These are phyloP conservation scores for Ceriops decandra DNA, from an alignment of 345 rosid genomes.

Conservation along the genomic window DNA sequence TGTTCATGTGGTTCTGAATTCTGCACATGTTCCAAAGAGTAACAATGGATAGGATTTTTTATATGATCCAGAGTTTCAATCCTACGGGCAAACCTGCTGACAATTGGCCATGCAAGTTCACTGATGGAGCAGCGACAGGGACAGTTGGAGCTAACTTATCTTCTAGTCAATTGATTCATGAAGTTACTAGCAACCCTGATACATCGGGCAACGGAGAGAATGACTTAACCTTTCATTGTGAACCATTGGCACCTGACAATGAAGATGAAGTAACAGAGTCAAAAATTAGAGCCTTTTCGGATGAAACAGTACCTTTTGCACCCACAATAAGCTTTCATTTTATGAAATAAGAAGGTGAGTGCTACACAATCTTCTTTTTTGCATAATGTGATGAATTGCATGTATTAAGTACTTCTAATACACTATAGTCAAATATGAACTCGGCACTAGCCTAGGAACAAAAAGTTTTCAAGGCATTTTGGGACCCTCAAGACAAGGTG, in stretches of 20 bases:
- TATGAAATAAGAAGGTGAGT: constrained; percentile 12
- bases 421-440: not conserved
- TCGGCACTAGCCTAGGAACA: no score
- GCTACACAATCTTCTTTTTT: not conserved
- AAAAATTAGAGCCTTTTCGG: constrained; percentile 32
- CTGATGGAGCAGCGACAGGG: constrained; percentile 41
- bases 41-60: constrained; percentile 12
- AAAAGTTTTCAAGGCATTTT: not conserved
- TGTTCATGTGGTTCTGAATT: constrained; percentile 5
- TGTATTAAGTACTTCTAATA: not conserved
- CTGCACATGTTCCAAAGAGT: not conserved
- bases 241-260: constrained; percentile 17
- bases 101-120: constrained; percentile 62
- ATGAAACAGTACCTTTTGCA: constrained; percentile 27
- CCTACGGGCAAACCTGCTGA: constrained; percentile 79
- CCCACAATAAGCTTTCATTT: not conserved
- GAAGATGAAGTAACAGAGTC: constrained; percentile 34
- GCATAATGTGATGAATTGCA: not conserved
- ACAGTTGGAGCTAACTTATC: constrained; percentile 35
- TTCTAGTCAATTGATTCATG: constrained; percentile 28
- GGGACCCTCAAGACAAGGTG: not conserved
- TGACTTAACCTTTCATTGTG: constrained; percentile 52
- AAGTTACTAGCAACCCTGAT: constrained; percentile 29
- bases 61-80: constrained; percentile 66
- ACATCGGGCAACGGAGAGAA: constrained; percentile 36